phyloP scores from a whole-genome alignment of 1,284 basidiomycete genomes.

The Cryptococcus sp. region DNA sequence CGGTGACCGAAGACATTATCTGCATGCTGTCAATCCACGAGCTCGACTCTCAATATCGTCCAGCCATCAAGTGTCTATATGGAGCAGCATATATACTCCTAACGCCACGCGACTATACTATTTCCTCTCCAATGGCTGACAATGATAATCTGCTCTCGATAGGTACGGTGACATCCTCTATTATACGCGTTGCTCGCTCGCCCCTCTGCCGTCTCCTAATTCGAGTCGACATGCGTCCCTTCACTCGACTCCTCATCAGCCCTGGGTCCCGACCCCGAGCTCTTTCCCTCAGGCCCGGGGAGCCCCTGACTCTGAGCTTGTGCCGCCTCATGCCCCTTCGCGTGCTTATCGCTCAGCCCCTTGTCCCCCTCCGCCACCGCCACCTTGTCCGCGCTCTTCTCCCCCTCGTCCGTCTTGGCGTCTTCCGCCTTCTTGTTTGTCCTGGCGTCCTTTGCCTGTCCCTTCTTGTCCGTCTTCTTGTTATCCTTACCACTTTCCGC shows the following conservation, averaged over 20 bases:
- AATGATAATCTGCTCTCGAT: neutral
- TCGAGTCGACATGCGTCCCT: conserved; percentile 17
- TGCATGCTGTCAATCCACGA: too few relatives aligned
- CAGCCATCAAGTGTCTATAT: neutral
- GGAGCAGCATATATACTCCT: neutral
- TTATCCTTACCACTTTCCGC: conserved; percentile 7
- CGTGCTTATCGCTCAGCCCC: conserved; percentile 13
- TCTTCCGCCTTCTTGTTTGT: conserved; percentile 9
- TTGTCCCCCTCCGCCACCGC: conserved; percentile 16
- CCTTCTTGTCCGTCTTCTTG: conserved; percentile 16
- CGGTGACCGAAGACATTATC: too few relatives aligned
- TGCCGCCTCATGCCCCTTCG: conserved; percentile 8
- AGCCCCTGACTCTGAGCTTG: neutral
- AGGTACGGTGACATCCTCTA: neutral
- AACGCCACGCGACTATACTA: neutral
- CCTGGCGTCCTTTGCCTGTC: conserved; percentile 10
- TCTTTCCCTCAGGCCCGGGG: neutral
- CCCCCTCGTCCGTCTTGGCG: conserved; percentile 6
- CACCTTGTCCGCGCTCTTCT: conserved; percentile 3
- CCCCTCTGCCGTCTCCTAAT: neutral
- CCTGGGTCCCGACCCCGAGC: neutral
- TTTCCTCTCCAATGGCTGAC: neutral
- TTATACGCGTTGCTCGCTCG: too few relatives aligned
- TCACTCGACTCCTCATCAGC: conserved; percentile 12
- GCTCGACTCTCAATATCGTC: too few relatives aligned